phyloP scores from a whole-genome alignment of 2,329 filamentous ascomycete genomes.

The Penicillium sp. region DNA sequence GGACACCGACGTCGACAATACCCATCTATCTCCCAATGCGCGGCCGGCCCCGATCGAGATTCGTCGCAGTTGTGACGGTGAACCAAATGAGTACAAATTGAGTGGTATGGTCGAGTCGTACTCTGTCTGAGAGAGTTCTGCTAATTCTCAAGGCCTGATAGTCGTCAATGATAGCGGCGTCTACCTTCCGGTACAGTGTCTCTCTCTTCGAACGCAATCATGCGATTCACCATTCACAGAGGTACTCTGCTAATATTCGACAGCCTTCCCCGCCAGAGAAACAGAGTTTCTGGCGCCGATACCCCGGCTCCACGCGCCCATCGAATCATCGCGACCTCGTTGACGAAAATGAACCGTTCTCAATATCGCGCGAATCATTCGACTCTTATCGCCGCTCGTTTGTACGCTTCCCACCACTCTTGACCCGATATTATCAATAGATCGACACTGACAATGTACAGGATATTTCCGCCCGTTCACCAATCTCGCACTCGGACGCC shows the following conservation, averaged over 20 bases:
- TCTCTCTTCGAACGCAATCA: conserved; percentile 3
- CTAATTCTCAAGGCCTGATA: conserved; percentile 42
- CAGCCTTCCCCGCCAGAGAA: conserved; percentile 87
- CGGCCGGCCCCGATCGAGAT: conserved; percentile 53
- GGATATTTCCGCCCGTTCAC: conserved; percentile 88
- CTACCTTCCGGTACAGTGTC: conserved; percentile 72
- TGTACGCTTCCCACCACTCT: conserved; percentile 52
- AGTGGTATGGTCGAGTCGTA: conserved; percentile 57
- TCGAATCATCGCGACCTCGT: conserved; percentile 61
- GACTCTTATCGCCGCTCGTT: conserved; percentile 95
- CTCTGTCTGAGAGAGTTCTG: conserved; percentile 2
- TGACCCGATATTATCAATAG: neutral
- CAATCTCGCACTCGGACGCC: conserved; percentile 58
- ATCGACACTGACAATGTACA: conserved; percentile 36
- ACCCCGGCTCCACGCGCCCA: conserved; percentile 46
- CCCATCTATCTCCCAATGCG: conserved; percentile 45
- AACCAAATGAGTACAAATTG: conserved; percentile 72
- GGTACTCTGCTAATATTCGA: conserved; percentile 4
- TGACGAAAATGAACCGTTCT: conserved; percentile 85
- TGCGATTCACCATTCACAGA: neutral
- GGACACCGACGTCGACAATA: conserved; percentile 50
- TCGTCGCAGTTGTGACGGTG: conserved; percentile 59
- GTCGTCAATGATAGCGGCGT: conserved; percentile 95
- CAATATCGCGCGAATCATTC: conserved; percentile 93
- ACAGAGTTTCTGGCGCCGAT: conserved; percentile 68